Base-by-base conservation (phyloP, 495 filamentous ascomycete species). In the Halenospora varia region DNA sequence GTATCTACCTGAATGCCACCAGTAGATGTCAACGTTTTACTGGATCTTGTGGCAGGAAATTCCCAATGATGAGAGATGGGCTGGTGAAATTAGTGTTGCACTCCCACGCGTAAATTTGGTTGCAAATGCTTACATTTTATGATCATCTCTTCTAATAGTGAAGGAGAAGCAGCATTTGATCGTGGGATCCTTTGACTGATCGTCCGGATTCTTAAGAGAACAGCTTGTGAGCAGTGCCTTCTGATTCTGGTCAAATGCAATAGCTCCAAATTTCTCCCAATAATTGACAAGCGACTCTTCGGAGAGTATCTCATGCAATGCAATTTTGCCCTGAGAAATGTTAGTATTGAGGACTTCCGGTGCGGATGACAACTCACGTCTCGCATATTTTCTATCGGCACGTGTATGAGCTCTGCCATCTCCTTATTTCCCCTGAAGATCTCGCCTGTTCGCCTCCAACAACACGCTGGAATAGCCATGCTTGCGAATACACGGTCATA, bases 201-300 rank as follows among this genome's bases (percentile, higher is more conserved):
- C 81, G 59, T 88, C 82, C 10, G 92, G 94, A 63, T 85, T 93
- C 70, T 95, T 96, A 62, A 99, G 74, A 13, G 88, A 87, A 65
- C 94, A 99, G 64, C 88, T 92, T 25, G 95, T 97, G 61, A 97
- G 77, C 75, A 99, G 93, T 13, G 93, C 93, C 71, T 97, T 97
- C 71, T 97, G 94, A n/a, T 82, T 84, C 53, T 84, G 85, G 68
- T 99, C 94, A 66, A 99, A 99, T 19, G 95, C 94, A 65, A 99
- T 97, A n/a, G 89, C 89, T 15, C 92, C 92, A 66, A 97, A 97
- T 65, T 97, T 96, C 72, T 99, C 93, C 94, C 94, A 99, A 66
- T 99, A 99, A 70, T 88, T 88, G 60, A 97, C 95, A 48, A 95
- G 82, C 55, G 92, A 92, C 48, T 94, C 89, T 73, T 97, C 94